Conservation (phyloP, 1,139 yeast species). For the Yamadazyma songkhlaensis region DNA sequence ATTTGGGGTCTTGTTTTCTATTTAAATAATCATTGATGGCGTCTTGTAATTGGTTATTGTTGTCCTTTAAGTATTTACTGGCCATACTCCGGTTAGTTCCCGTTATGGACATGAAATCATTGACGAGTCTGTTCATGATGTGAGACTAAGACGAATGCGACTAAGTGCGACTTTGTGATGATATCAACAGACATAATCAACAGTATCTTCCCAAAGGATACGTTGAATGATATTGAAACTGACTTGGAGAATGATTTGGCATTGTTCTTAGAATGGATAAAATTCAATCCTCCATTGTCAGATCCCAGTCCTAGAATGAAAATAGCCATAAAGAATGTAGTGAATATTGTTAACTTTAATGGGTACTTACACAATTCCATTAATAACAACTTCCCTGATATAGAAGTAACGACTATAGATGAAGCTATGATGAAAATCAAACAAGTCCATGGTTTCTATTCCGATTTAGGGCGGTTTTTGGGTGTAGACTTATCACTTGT, state of each 20-base stretch:
- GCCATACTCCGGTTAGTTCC: constrained; percentile 13
- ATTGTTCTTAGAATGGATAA: constrained; percentile 38
- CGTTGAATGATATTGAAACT: constrained; percentile 5
- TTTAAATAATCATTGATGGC: constrained; percentile 11
- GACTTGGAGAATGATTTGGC: constrained; percentile 45
- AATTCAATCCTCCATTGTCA: constrained; percentile 13
- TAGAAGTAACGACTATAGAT: constrained; percentile 7
- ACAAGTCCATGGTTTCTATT: constrained; percentile 14
- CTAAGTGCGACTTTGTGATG: constrained; percentile 1
- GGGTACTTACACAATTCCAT: constrained; percentile 36
- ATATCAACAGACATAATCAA: constrained; percentile 4
- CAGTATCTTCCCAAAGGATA: constrained; percentile 11
- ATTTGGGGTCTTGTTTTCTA: constrained; percentile 15
- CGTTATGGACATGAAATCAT: constrained; percentile 13
- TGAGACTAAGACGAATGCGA: not conserved
- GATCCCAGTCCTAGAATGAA: constrained; percentile 38
- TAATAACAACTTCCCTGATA: constrained; percentile 9
- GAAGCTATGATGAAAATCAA: constrained; percentile 14
- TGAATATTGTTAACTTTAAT: constrained; percentile 28
- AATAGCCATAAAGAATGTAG: constrained; percentile 37
- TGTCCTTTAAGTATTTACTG: constrained; percentile 9
- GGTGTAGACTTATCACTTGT: constrained; percentile 9
- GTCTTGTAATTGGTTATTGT: constrained; percentile 7
- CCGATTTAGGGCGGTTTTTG: constrained; percentile 9
- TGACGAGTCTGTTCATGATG: constrained; percentile 2